These are phyloP conservation scores for Arachis monticola DNA, from an alignment of 331 rosid genomes.

Conservation along the genomic window DNA sequence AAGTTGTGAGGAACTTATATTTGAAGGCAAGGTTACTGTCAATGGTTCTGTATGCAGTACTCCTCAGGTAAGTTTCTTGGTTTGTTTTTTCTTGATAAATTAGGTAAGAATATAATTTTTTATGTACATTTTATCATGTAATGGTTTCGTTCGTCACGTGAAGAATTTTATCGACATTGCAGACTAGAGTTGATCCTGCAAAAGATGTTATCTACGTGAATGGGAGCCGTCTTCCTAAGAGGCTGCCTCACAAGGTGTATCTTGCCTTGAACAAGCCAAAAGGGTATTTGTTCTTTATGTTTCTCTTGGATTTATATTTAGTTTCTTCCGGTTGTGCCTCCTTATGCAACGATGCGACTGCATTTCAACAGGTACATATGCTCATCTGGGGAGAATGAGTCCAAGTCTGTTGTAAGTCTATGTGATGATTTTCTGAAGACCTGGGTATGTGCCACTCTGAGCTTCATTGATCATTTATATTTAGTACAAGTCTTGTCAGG, in stretches of 20 bases:
- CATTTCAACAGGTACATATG: constrained; percentile 73
- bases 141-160: not conserved
- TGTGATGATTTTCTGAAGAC: constrained; percentile 71
- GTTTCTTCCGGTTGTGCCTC: constrained; percentile 7
- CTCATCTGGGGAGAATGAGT: constrained; percentile 78
- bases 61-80: constrained; percentile 92
- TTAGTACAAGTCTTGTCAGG: not conserved
- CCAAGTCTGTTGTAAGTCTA: constrained; percentile 68
- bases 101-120: constrained; percentile 6
- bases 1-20: constrained; percentile 86
- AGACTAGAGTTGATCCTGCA: constrained; percentile 89
- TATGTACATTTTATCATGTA: not conserved
- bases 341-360: constrained; percentile 17
- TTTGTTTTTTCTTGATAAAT: constrained; percentile 16
- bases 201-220: constrained; percentile 87
- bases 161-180: constrained; percentile 31
- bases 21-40: constrained; percentile 82
- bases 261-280: constrained; percentile 97
- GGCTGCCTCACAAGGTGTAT: constrained; percentile 84
- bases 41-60: constrained; percentile 88
- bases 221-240: constrained; percentile 93
- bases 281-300: constrained; percentile 61
- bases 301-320: constrained; percentile 23
- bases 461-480: constrained; percentile 1
- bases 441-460: constrained; percentile 68